A percentile compares a stretch with the other conserved stretches of the same genome.
Conservation (phyloP, 1,284 basidiomycete species). For the Pulchroboletus neoregius region DNA sequence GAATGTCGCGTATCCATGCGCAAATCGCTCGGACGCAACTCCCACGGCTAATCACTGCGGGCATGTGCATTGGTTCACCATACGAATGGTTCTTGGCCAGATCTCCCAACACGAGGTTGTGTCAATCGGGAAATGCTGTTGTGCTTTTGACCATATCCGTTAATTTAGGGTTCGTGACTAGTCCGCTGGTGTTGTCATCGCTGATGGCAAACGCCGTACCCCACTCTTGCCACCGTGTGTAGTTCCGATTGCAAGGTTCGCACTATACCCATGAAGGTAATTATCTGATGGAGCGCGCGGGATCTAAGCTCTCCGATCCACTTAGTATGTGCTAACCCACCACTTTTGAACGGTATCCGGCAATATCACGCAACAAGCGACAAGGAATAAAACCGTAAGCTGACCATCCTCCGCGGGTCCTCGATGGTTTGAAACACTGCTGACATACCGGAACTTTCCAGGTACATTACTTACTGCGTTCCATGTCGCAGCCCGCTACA, state of each 20-base stretch:
- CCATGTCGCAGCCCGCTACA: neutral
- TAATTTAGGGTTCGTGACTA: constrained; percentile 31
- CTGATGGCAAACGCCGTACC: constrained; percentile 26
- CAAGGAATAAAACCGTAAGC: constrained; percentile 7
- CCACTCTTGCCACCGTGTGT: constrained; percentile 15
- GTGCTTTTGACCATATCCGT: constrained; percentile 31
- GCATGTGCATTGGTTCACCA: constrained; percentile 11
- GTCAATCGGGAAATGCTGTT: constrained; percentile 27
- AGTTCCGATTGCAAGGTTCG: constrained; percentile 15
- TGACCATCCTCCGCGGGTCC: constrained; percentile 25
- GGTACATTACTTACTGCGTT: neutral
- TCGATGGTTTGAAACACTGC: constrained; percentile 20
- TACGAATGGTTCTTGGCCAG: constrained; percentile 19
- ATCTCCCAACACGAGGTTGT: constrained; percentile 22
- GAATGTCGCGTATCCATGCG: constrained; percentile 11
- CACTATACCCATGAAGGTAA: constrained; percentile 15
- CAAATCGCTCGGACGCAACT: constrained; percentile 20
- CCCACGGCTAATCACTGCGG: constrained; percentile 18
- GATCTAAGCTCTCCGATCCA: constrained; percentile 24
- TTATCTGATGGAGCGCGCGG: constrained; percentile 17
- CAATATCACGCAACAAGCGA: constrained; percentile 8
- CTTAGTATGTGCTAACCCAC: constrained; percentile 2
- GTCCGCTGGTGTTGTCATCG: constrained; percentile 17
- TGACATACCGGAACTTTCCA: constrained; percentile 16
- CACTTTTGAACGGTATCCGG: neutral